phyloP scores from a whole-genome alignment of 2,329 filamentous ascomycete species.

The Ploettnerulaceae sp. region DNA sequence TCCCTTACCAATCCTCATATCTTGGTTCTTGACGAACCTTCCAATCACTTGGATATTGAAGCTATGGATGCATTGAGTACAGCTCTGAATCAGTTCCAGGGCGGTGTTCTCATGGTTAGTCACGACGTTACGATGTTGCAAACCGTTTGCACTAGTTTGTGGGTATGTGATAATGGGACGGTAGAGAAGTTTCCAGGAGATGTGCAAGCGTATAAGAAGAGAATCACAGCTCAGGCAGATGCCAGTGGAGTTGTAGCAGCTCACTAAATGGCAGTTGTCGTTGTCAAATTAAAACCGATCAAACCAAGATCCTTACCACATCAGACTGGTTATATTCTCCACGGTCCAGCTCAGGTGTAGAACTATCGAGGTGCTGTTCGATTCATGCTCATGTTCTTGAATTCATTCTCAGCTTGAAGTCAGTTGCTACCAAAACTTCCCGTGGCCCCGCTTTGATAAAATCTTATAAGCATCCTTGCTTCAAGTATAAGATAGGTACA shows the following conservation, averaged over 20 bases:
- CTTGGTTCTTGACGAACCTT: constrained; percentile 94
- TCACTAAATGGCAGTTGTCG: constrained; percentile 20
- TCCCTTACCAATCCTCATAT: constrained; percentile 94
- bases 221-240: constrained; percentile 84
- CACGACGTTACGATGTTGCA: constrained; percentile 99
- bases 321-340: too few relatives aligned
- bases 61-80: constrained; percentile 89
- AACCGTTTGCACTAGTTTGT: constrained; percentile 88
- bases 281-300: too few relatives aligned
- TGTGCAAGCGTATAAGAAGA: constrained; percentile 96
- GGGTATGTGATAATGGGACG: constrained; percentile 92
- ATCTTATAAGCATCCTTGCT: too few relatives aligned
- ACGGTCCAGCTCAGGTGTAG: too few relatives aligned
- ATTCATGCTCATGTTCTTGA: too few relatives aligned
- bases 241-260: constrained; percentile 67
- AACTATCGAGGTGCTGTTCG: too few relatives aligned
- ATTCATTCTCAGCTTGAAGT: too few relatives aligned
- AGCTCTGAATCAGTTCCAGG: constrained; percentile 81
- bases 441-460: too few relatives aligned
- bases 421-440: too few relatives aligned
- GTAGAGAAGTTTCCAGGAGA: constrained; percentile 96
- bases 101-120: constrained; percentile 95
- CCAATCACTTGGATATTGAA: constrained; percentile 98
- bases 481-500: too few relatives aligned
- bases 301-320: too few relatives aligned